These are phyloP conservation scores for Pluteus cervinus DNA, from an alignment of 768 basidiomycete genomes.

Conservation along the genomic window DNA sequence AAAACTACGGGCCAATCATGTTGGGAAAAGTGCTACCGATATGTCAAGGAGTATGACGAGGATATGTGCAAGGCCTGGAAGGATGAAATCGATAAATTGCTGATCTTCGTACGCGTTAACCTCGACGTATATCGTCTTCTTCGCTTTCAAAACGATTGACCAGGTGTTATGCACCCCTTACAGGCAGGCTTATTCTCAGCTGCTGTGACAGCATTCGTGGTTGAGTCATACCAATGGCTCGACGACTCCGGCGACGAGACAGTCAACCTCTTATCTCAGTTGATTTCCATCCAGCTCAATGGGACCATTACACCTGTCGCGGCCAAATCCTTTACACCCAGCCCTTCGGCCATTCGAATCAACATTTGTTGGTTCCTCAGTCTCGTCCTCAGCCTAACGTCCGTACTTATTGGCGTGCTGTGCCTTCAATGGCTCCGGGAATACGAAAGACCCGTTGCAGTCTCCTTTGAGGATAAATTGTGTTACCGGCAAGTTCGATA, in stretches of 20 bases:
- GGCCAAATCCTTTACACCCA: too few relatives aligned
- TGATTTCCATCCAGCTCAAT: too few relatives aligned
- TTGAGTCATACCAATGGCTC: constrained; percentile 13
- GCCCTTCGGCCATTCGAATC: constrained; percentile 1
- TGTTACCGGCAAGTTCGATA: constrained; percentile 6
- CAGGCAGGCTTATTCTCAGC: constrained; percentile 21
- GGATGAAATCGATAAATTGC: constrained; percentile 12
- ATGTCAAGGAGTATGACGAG: background rate
- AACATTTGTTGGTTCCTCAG: constrained; percentile 8
- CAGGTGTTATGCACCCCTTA: background rate
- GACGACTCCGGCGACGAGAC: too few relatives aligned
- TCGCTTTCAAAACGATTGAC: too few relatives aligned
- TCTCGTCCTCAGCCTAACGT: constrained; percentile 2
- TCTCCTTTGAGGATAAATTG: constrained; percentile 3
- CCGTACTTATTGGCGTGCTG: constrained; percentile 6
- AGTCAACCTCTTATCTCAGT: too few relatives aligned
- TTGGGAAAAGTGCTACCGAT: constrained; percentile 1
- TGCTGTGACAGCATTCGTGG: constrained; percentile 14
- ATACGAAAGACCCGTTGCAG: constrained; percentile 5
- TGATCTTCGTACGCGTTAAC: constrained; percentile 16
- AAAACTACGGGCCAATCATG: too few relatives aligned
- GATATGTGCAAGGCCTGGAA: constrained; percentile 11
- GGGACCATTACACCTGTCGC: background rate
- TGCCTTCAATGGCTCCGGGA: constrained; percentile 10
- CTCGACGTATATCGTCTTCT: too few relatives aligned